Conservation (phyloP, 2,329 filamentous ascomycete species). For the Apiospora phragmitis region DNA sequence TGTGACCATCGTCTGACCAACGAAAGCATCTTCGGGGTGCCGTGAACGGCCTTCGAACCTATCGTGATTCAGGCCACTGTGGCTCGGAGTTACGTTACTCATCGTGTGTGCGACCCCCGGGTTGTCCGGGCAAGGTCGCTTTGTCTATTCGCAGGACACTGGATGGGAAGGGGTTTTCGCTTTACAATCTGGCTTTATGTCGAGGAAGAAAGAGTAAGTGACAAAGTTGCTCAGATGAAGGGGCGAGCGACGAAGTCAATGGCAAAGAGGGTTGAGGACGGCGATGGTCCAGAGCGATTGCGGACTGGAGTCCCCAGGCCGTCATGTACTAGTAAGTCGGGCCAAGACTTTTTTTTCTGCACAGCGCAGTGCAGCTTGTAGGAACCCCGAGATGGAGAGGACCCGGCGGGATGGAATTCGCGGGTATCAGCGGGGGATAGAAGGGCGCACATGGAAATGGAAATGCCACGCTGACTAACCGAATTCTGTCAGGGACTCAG, state of each 20-base stretch:
- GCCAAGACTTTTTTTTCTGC: constrained; percentile 8
- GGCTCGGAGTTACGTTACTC: constrained; percentile 23
- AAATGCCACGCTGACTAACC: neutral
- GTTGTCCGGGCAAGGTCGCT: constrained; percentile 28
- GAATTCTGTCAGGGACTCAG: neutral
- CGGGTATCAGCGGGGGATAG: constrained; percentile 4
- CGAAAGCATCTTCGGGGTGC: constrained; percentile 34
- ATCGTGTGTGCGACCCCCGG: constrained; percentile 26
- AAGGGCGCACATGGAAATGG: neutral
- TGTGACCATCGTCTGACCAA: constrained; percentile 32
- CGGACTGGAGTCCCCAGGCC: neutral
- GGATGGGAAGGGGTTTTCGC: neutral
- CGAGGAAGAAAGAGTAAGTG: neutral
- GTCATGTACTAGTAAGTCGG: constrained; percentile 1
- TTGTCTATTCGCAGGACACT: constrained; percentile 12
- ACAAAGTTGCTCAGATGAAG: constrained; percentile 14
- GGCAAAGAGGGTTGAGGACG: neutral
- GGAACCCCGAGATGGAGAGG: neutral
- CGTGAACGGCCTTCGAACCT: constrained; percentile 28
- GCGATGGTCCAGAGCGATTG: constrained; percentile 4
- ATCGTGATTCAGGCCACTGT: constrained; percentile 38
- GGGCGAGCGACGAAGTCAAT: constrained; percentile 8
- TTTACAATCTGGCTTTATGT: neutral
- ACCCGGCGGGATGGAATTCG: neutral
- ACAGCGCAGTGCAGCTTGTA: neutral